Evolutionary conservation across 495 filamentous ascomycete genomes (phyloP).

Genomic region (Articulospora tetracladia): DNA sequence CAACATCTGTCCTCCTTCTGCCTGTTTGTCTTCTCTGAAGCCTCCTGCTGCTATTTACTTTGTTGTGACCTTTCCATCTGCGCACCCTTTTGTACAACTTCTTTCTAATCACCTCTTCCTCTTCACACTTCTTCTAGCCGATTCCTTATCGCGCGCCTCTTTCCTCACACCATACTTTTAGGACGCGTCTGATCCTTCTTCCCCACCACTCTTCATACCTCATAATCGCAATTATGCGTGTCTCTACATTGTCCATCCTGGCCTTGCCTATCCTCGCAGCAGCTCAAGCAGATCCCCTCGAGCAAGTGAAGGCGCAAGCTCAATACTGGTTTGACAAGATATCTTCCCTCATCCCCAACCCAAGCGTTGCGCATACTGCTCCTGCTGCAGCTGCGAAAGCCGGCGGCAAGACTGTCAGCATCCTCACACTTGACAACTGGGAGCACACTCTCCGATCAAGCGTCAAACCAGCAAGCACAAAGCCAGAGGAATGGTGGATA

Average conservation of each 20-base stretch:
- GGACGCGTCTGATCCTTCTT: neutral
- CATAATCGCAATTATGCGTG: constrained; percentile 57
- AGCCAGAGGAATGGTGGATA: constrained; percentile 75
- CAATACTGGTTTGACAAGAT: constrained; percentile 62
- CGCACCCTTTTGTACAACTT: constrained; percentile 11
- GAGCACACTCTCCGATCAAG: constrained; percentile 60
- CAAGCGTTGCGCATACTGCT: constrained; percentile 30
- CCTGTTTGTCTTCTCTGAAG: constrained; percentile 8
- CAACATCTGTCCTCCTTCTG: constrained; percentile 22
- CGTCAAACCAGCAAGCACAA: constrained; percentile 46
- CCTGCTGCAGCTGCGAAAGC: constrained; percentile 46
- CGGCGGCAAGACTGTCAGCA: constrained; percentile 45
- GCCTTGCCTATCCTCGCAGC: constrained; percentile 69
- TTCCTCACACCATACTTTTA: constrained; percentile 4
- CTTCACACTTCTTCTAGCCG: neutral
- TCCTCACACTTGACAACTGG: constrained; percentile 73
- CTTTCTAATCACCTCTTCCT: neutral
- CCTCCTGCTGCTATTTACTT: constrained; percentile 10
- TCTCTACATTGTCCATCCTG: constrained; percentile 55
- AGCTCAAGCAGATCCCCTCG: constrained; percentile 62
- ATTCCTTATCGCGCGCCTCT: constrained; percentile 7
- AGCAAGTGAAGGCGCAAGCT: constrained; percentile 40
- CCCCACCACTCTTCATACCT: neutral
- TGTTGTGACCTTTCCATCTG: constrained; percentile 18
- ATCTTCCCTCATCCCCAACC: constrained; percentile 54